Evolutionary conservation across 1,139 yeast genomes (phyloP).

Genomic region (Protomyces lactucae-debilis): DNA sequence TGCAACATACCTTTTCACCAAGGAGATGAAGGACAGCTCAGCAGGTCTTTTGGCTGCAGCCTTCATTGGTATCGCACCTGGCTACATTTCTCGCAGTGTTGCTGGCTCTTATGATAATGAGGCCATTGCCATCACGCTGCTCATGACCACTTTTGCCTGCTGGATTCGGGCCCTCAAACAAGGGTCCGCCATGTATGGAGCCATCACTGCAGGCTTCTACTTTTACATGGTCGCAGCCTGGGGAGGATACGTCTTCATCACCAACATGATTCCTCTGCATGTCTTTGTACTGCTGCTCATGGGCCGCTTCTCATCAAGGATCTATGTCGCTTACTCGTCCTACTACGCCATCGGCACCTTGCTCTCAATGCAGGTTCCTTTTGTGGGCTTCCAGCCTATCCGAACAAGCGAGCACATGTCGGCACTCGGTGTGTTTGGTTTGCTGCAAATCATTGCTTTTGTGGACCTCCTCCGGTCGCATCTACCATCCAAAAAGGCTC

Average conservation of each 20-base stretch:
- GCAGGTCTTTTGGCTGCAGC: slow-evolving; percentile 91
- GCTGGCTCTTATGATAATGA: slow-evolving; percentile 99
- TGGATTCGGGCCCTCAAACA: slow-evolving; percentile 93
- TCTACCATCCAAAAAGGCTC: slow-evolving; percentile 71
- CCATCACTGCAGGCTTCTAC: slow-evolving; percentile 79
- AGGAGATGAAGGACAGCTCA: slow-evolving; percentile 81
- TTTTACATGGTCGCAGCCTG: slow-evolving; percentile 99
- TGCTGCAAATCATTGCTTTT: slow-evolving; percentile 82
- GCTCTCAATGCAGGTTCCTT: slow-evolving; percentile 98
- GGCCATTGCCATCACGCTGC: slow-evolving; percentile 93
- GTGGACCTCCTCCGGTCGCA: slow-evolving; percentile 75
- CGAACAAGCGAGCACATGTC: slow-evolving; percentile 98
- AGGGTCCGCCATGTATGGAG: slow-evolving; percentile 82
- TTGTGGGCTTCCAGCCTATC: slow-evolving; percentile 94
- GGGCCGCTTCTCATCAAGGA: slow-evolving; percentile 84
- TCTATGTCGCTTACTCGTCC: slow-evolving; percentile 88
- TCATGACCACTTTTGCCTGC: slow-evolving; percentile 90
- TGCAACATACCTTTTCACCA: slow-evolving; percentile 83
- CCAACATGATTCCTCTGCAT: slow-evolving; percentile 94
- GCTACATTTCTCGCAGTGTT: slow-evolving; percentile 95
- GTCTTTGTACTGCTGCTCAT: slow-evolving; percentile 81
- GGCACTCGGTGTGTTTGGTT: slow-evolving; percentile 93
- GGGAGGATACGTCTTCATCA: slow-evolving; percentile 94
- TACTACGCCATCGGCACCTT: slow-evolving; percentile 96
- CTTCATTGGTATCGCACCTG: slow-evolving; percentile 97